These are phyloP conservation scores for Biancaea sappan DNA, from an alignment of 306 rosid species.

Conservation along the genomic window DNA sequence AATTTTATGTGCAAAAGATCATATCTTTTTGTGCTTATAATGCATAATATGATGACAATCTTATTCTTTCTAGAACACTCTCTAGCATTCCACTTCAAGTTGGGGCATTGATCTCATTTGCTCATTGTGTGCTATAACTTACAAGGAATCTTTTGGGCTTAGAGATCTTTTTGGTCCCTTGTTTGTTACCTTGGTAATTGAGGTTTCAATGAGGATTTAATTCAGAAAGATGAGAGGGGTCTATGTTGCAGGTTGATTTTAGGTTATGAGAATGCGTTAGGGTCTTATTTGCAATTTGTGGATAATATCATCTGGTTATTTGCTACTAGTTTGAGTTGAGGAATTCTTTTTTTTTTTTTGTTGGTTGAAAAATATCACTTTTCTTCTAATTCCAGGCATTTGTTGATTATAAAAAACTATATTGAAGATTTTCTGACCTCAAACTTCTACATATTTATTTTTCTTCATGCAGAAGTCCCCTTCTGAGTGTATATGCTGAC, in stretches of 20 bases:
- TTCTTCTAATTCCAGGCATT: not conserved
- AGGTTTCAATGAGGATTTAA: not conserved
- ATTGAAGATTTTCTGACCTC: constrained; percentile 16
- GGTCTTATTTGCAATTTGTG: not conserved
- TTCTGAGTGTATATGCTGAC: constrained; percentile 96
- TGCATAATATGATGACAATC: not conserved
- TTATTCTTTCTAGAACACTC: not conserved
- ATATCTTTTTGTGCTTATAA: not conserved
- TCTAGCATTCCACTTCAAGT: not conserved
- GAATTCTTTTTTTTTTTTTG: not conserved
- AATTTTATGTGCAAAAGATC: not conserved
- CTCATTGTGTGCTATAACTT: not conserved
- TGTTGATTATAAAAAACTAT: constrained; percentile 24
- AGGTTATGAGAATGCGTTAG: not conserved
- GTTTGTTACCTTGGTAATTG: constrained; percentile 5
- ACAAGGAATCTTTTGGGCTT: not conserved
- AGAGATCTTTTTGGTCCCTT: not conserved
- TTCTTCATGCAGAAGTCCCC: constrained; percentile 80
- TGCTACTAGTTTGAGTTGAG: constrained; percentile 13
- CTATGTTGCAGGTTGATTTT: constrained; percentile 13
- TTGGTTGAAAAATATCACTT: not conserved
- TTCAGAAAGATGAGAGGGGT: constrained; percentile 3
- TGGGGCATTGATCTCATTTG: constrained; percentile 2
- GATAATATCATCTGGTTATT: constrained; percentile 5
- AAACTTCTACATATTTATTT: constrained; percentile 24